These are phyloP conservation scores for Backusella tarrabulga DNA, from an alignment of 192 early-diverging fungal genomes.

Conservation along the genomic window DNA sequence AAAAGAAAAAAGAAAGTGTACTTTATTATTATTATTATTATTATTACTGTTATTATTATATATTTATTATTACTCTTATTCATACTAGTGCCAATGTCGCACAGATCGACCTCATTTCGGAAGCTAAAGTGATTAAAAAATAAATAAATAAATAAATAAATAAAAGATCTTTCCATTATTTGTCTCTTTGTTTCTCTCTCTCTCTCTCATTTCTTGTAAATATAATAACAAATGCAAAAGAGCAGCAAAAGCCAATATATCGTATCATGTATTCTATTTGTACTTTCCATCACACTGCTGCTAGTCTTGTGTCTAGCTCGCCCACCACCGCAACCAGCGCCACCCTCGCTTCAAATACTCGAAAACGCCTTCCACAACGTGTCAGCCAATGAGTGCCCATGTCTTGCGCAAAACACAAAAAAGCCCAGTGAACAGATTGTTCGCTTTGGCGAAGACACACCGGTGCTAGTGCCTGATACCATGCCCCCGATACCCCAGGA, in stretches of 20 bases:
- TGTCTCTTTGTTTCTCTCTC: background rate
- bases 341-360: background rate
- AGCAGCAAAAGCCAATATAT: background rate
- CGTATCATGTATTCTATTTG: background rate
- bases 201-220: background rate
- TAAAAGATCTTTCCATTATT: background rate
- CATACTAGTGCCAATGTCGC: too few species aligned
- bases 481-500: background rate
- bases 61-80: too few species aligned
- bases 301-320: background rate
- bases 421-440: background rate
- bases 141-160: too few species aligned
- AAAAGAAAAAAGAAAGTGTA: background rate
- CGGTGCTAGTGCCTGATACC: constrained; percentile 13
- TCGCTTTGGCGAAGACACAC: background rate
- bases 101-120: too few species aligned
- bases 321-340: background rate
- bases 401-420: background rate
- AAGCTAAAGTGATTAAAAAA: background rate
- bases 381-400: background rate
- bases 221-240: background rate
- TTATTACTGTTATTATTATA: background rate
- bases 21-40: background rate
- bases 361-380: background rate
- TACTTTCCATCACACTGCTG: background rate